Conservation (phyloP, 2,329 filamentous ascomycete species). For the Pestalotiopsis sp. region DNA sequence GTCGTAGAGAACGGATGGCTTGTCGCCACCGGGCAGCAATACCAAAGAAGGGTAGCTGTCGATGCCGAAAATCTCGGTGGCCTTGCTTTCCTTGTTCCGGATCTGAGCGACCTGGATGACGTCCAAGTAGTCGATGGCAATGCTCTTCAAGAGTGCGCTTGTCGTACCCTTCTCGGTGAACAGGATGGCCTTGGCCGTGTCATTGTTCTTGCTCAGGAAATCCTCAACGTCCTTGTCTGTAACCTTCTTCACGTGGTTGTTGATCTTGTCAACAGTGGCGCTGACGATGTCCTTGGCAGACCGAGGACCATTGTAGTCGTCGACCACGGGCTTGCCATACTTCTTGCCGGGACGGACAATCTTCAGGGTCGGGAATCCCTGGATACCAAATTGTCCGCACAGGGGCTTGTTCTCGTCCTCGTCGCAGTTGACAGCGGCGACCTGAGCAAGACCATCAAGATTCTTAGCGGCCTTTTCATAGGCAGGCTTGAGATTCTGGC, state of each 20-base stretch:
- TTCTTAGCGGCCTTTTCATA: slow-evolving; percentile 93
- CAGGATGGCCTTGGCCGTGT: slow-evolving; percentile 80
- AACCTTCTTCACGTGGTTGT: slow-evolving; percentile 84
- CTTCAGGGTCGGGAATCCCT: slow-evolving; percentile 96
- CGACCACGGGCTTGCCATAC: slow-evolving; percentile 72
- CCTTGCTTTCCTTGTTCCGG: slow-evolving; percentile 74
- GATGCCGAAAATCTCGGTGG: slow-evolving; percentile 75
- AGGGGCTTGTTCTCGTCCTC: slow-evolving; percentile 89
- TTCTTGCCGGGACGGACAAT: slow-evolving; percentile 87
- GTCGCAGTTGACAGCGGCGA: slow-evolving; percentile 94
- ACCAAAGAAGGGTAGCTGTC: slow-evolving; percentile 79
- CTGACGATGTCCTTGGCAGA: slow-evolving; percentile 87
- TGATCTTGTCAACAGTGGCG: slow-evolving; percentile 82
- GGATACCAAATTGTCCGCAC: slow-evolving; percentile 81
- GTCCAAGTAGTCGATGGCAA: slow-evolving; percentile 90
- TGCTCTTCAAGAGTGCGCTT: slow-evolving; percentile 77
- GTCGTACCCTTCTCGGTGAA: slow-evolving; percentile 94
- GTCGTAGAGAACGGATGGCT: slow-evolving; percentile 72
- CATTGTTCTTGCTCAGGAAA: slow-evolving; percentile 70
- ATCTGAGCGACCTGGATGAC: slow-evolving; percentile 81
- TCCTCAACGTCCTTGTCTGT: slow-evolving; percentile 77
- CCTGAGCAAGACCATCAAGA: slow-evolving; percentile 89
- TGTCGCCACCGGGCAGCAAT: slow-evolving; percentile 72
- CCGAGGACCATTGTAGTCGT: slow-evolving; percentile 87
- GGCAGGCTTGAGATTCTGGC: slow-evolving; percentile 90